Evolutionary conservation across 345 rosid genomes (phyloP).

Genomic region (Acer campestre): DNA sequence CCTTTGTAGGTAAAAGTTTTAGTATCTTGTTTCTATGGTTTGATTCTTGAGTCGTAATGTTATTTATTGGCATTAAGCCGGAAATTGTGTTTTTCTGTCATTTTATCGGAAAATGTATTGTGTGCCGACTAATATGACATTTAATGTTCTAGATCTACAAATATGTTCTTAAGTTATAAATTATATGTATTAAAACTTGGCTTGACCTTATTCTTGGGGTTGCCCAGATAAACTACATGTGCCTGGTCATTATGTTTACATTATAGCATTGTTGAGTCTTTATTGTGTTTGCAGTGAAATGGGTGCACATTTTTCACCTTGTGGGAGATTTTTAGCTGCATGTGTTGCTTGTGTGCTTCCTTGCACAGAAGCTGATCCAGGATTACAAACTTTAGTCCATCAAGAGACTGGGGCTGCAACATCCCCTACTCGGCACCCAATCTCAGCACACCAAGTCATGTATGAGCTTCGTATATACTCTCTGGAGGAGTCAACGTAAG

Average conservation of each 20-base stretch:
- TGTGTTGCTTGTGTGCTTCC: constrained; percentile 97
- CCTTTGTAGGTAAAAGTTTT: constrained; percentile 74
- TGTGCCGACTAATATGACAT: background rate
- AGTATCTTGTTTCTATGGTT: constrained; percentile 7
- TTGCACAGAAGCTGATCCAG: constrained; percentile 74
- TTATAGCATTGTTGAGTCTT: constrained; percentile 7
- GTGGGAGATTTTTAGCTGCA: constrained; percentile 95
- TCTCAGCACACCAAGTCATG: constrained; percentile 87
- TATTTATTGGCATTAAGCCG: background rate
- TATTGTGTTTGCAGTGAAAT: constrained; percentile 74
- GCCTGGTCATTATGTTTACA: constrained; percentile 14
- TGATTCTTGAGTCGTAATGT: background rate
- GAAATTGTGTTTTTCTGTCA: background rate
- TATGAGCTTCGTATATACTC: constrained; percentile 98
- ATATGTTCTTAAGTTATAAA: background rate
- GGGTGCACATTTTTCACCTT: constrained; percentile 99
- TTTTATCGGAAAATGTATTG: background rate
- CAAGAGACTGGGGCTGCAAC: constrained; percentile 78
- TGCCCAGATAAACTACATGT: constrained; percentile 5
- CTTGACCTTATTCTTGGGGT: background rate
- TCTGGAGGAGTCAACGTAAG: constrained; percentile 90
- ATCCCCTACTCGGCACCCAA: constrained; percentile 94
- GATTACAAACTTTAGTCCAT: constrained; percentile 63
- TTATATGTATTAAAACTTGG: background rate
- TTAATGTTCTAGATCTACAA: background rate